Percentiles rank a stretch among this genome's conserved stretches.
Conservation (phyloP, 225 moss, liverwort and hornwort genomes). For the Physcomitrellopsis africana region DNA sequence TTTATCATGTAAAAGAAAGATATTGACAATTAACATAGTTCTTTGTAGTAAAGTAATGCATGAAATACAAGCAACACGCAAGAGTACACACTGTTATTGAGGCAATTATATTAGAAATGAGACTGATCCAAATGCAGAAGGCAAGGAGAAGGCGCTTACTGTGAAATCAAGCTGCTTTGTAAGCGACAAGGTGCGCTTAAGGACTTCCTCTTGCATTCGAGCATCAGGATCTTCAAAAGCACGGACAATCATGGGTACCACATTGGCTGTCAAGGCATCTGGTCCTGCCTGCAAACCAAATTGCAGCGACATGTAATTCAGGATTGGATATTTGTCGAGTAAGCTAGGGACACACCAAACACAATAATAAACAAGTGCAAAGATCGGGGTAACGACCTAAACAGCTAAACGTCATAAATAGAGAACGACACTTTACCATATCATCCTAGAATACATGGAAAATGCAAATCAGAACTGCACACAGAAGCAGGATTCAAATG, state of each 20-base stretch:
- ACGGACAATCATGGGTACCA: slow-evolving; percentile 77
- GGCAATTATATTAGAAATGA: neutral
- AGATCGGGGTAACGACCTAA: neutral
- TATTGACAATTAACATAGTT: neutral
- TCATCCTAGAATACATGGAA: neutral
- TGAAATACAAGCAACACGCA: neutral
- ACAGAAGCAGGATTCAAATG: neutral
- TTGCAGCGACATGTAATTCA: neutral
- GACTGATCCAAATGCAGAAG: neutral
- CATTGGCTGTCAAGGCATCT: slow-evolving; percentile 54
- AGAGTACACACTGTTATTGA: neutral
- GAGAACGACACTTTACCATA: neutral
- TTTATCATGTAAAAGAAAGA: neutral
- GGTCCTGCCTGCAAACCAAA: slow-evolving; percentile 54
- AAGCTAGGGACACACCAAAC: slow-evolving; percentile 4
- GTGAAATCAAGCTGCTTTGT: slow-evolving; percentile 76
- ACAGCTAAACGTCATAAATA: neutral
- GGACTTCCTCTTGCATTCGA: slow-evolving; percentile 74
- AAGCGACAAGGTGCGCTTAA: slow-evolving; percentile 63
- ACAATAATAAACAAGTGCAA: neutral
- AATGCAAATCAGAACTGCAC: neutral
- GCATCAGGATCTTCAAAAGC: slow-evolving; percentile 80
- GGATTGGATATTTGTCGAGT: neutral
- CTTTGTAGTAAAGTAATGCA: neutral
- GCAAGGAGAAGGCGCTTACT: slow-evolving; percentile 18